phyloP scores from a whole-genome alignment of 371 early-diverging fungal species.

The Rhizopus arrhizus region DNA sequence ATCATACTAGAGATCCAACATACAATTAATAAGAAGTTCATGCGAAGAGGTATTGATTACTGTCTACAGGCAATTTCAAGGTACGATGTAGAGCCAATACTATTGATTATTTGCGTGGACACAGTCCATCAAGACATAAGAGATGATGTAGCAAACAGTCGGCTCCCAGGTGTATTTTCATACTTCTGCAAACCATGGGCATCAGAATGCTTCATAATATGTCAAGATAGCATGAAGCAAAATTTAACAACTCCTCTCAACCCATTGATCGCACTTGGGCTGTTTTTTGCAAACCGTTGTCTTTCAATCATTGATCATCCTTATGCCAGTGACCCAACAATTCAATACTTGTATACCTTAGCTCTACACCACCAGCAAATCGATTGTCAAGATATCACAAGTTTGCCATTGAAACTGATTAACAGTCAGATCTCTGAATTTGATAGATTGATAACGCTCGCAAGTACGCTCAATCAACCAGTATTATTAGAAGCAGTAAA shows the following conservation, averaged over 20 bases:
- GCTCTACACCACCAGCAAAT: conserved; percentile 2
- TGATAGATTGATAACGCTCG: conserved; percentile 8
- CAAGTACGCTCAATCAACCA: conserved; percentile 7
- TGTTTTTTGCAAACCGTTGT: conserved; percentile 4
- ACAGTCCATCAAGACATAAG: conserved; percentile 3
- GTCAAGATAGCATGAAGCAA: conserved; percentile 3
- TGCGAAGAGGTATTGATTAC: conserved; percentile 10
- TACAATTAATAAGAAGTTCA: conserved; percentile 8
- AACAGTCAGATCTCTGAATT: conserved; percentile 1
- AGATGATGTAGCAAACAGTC: background rate
- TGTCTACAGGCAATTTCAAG: conserved; percentile 15
- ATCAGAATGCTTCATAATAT: conserved; percentile 10
- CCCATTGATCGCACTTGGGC: conserved; percentile 4
- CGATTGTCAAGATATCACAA: background rate
- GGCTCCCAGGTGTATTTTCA: background rate
- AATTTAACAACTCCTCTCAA: conserved; percentile 5
- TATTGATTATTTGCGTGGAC: conserved; percentile 13
- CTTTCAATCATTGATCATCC: background rate
- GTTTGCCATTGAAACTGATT: background rate
- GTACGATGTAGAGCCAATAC: conserved; percentile 14
- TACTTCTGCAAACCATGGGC: conserved; percentile 7
- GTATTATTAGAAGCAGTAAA: background rate
- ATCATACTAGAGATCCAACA: conserved; percentile 16
- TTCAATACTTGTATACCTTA: conserved; percentile 1
- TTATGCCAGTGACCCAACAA: background rate